These are phyloP conservation scores for Mycena haematopus DNA, from an alignment of 768 basidiomycete genomes.

Conservation along the genomic window DNA sequence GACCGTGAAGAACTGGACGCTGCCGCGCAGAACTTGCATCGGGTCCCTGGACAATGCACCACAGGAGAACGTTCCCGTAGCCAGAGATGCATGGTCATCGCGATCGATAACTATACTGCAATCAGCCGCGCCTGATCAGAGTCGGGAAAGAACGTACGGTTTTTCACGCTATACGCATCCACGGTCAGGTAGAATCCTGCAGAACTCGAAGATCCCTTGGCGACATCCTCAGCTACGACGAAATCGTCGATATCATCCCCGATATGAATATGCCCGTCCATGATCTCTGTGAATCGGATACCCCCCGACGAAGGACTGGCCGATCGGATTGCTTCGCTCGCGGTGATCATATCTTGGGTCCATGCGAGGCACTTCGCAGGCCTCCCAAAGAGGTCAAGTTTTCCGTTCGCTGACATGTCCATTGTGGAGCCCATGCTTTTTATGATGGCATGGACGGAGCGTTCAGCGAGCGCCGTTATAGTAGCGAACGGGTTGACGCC, in stretches of 20 bases:
- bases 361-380: slow-evolving; percentile 17
- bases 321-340: slow-evolving; percentile 14
- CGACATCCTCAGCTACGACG: slow-evolving; percentile 22
- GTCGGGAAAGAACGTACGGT: slow-evolving; percentile 2
- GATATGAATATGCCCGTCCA: slow-evolving; percentile 27
- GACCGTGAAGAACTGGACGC: slow-evolving; percentile 27
- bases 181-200: slow-evolving; percentile 26
- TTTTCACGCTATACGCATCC: slow-evolving; percentile 15
- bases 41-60: slow-evolving; percentile 25
- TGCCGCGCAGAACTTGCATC: slow-evolving; percentile 24
- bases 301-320: slow-evolving; percentile 1
- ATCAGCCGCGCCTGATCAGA: not conserved
- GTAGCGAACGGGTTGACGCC: slow-evolving; percentile 31
- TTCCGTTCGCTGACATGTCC: slow-evolving; percentile 18
- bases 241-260: slow-evolving; percentile 29
- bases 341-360: slow-evolving; percentile 20
- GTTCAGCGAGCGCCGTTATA: slow-evolving; percentile 32
- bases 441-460: slow-evolving; percentile 21
- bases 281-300: slow-evolving; percentile 29
- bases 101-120: slow-evolving; percentile 13
- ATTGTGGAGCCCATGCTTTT: slow-evolving; percentile 1
- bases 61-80: slow-evolving; percentile 29
- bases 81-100: slow-evolving; percentile 20
- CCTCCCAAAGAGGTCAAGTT: slow-evolving; percentile 26
- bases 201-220: slow-evolving; percentile 22